Evolutionary conservation across 352 stramenopile genomes (phyloP), one percentile per base, ranked within the genome.

Genomic region (Lagenidium giganteum): DNA sequence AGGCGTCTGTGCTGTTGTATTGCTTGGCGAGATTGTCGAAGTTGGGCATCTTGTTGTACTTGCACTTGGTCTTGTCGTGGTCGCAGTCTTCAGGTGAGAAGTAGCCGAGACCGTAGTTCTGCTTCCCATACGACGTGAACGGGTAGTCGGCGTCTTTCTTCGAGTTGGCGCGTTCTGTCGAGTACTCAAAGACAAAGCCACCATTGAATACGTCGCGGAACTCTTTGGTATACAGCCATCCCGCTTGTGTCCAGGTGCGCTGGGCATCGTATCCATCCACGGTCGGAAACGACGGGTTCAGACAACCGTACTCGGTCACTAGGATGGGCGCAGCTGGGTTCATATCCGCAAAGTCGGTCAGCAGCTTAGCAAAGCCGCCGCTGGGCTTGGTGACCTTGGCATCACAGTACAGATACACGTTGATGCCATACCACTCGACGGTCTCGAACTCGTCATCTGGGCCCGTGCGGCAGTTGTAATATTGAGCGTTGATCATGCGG

Each of bases 31-130:
- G 56, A 40, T 59, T 61, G 20, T 91, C 40, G 64, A 76, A 95
- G 51, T 91, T 89, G 17, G 83, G 85, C 69, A 89, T 91, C 20
- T 48, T 57, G 18, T 75, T 76, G 47, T 78, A 95, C n/a, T 43
- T 48, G 53, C 83, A 96, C 31, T 56, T 18, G 0, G 57, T 66
- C 22, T 43, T 61, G 1, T 50, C 42, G 50, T 89, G 70, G 41
- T 95, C 71, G 40, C 83, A 95, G 48, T 80, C 42, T 11, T 57
- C 66, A 8, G 83, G 83, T 9, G 62, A 66, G 42, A 80, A 95
- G 64, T 91, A 96, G 5, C 86, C 86, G 0, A 96, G 59, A 2
- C 86, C 86, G 43, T 95, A 96, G 53, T 93, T 91, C 50, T 89
- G 67, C 9, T 63, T 53, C 3, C 75, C 80, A 36, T 72, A 95